phyloP scores from a whole-genome alignment of 73 alveolate species.

The Paramecium biaurelia region DNA sequence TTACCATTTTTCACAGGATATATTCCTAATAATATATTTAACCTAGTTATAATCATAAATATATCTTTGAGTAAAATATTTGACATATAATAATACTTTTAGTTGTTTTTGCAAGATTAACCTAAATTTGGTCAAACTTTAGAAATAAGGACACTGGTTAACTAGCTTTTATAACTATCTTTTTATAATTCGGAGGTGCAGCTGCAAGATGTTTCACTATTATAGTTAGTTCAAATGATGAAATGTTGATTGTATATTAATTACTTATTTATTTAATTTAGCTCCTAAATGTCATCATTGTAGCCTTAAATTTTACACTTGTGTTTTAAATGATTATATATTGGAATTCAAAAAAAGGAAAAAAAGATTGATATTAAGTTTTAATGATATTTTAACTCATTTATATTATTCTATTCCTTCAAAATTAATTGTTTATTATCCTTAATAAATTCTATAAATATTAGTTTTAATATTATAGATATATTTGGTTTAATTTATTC shows the following conservation, averaged over 20 bases:
- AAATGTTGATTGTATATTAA: not conserved
- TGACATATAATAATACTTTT: not conserved
- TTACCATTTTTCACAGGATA: constrained; percentile 11
- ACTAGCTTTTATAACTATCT: constrained; percentile 6
- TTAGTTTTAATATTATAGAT: too few species aligned
- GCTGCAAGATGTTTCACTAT: constrained; percentile 37
- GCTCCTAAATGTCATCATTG: not conserved
- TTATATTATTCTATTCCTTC: too few species aligned
- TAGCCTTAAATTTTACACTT: not conserved
- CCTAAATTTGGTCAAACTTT: constrained; percentile 37
- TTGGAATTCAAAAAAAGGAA: constrained; percentile 20
- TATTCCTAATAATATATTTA: not conserved
- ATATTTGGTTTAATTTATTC: too few species aligned
- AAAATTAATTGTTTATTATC: too few species aligned
- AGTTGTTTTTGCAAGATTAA: constrained; percentile 37
- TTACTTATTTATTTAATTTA: not conserved
- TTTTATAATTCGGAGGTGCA: constrained; percentile 39
- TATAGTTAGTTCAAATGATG: constrained; percentile 22
- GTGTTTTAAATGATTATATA: not conserved
- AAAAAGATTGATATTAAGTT: not conserved
- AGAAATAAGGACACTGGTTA: constrained; percentile 26
- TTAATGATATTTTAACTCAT: not conserved
- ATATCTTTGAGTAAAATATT: constrained; percentile 8
- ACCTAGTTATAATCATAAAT: not conserved
- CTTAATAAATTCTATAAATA: too few species aligned